Evolutionary conservation across 176 grass and related monocot genomes (phyloP).

Genomic region (Carex kokanica): DNA sequence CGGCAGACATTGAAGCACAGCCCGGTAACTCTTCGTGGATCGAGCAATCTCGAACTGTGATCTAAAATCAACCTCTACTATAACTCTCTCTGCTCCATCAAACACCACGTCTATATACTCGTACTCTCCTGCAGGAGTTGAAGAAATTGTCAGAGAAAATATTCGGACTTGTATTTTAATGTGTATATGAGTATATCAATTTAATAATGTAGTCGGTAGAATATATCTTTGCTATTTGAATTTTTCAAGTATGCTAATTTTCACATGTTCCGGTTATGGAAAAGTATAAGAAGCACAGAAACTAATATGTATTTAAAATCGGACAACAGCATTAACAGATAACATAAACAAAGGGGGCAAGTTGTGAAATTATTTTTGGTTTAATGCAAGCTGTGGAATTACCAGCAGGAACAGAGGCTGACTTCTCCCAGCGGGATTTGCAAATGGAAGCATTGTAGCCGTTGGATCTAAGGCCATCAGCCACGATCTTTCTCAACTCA

Average conservation of each 20-base stretch:
- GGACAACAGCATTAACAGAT: not conserved
- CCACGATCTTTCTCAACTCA: constrained; percentile 45
- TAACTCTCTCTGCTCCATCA: constrained; percentile 48
- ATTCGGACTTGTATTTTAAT: no score
- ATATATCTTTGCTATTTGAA: not conserved
- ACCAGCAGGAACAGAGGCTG: constrained; percentile 52
- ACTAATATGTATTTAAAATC: not conserved
- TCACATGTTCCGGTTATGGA: no score
- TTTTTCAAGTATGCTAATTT: not conserved
- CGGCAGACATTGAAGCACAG: constrained; percentile 59
- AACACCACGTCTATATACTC: constrained; percentile 72
- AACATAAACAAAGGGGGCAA: not conserved
- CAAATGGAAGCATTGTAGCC: constrained; percentile 66
- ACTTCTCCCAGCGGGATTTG: constrained; percentile 75
- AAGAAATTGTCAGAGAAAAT: not conserved
- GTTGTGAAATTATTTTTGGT: not conserved
- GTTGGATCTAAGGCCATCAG: constrained; percentile 48
- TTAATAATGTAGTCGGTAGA: not conserved
- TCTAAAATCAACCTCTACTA: constrained; percentile 80
- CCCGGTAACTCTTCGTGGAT: constrained; percentile 64
- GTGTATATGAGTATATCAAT: not conserved
- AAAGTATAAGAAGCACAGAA: not conserved
- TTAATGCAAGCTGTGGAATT: not conserved
- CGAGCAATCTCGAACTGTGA: constrained; percentile 77
- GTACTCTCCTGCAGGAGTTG: constrained; percentile 42